Evolutionary conservation across 2,329 filamentous ascomycete species (phyloP).

Genomic region (Verticillium longisporum): DNA sequence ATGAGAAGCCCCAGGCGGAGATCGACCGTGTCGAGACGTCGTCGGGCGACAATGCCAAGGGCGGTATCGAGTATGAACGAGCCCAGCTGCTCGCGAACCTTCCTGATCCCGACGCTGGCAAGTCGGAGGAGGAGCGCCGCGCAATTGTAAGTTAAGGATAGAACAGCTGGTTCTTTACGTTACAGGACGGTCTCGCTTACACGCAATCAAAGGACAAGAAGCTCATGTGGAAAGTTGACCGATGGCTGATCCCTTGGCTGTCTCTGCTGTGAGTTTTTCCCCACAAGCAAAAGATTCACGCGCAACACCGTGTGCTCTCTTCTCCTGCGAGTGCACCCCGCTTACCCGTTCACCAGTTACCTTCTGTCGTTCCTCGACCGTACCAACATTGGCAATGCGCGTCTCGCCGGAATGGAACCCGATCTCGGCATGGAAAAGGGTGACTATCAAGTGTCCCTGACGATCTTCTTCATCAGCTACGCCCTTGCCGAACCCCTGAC

Average conservation of each 20-base stretch:
- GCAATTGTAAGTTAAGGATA: slow-evolving; percentile 43
- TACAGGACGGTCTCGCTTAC: too few species aligned
- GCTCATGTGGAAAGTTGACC: slow-evolving; percentile 55
- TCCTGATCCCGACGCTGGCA: slow-evolving; percentile 48
- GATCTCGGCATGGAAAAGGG: slow-evolving; percentile 21
- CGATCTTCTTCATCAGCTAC: slow-evolving; percentile 68
- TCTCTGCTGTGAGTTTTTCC: slow-evolving; percentile 10
- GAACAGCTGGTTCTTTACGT: neutral
- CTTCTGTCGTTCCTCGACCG: slow-evolving; percentile 21
- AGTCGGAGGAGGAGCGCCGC: slow-evolving; percentile 56
- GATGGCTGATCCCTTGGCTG: slow-evolving; percentile 54
- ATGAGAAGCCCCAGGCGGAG: slow-evolving; percentile 9
- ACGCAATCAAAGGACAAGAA: slow-evolving; percentile 45
- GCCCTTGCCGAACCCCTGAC: slow-evolving; percentile 57
- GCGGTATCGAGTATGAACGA: slow-evolving; percentile 18
- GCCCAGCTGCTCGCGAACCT: slow-evolving; percentile 19
- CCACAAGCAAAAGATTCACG: too few species aligned
- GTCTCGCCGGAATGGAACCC: slow-evolving; percentile 17
- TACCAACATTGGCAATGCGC: slow-evolving; percentile 20
- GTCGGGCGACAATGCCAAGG: slow-evolving; percentile 7
- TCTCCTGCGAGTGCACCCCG: neutral
- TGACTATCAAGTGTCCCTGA: slow-evolving; percentile 54
- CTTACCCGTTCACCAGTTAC: slow-evolving; percentile 7
- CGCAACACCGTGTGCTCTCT: neutral
- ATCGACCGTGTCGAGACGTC: slow-evolving; percentile 5